phyloP scores from a whole-genome alignment of 306 rosid species.

The Fragaria vesca region DNA sequence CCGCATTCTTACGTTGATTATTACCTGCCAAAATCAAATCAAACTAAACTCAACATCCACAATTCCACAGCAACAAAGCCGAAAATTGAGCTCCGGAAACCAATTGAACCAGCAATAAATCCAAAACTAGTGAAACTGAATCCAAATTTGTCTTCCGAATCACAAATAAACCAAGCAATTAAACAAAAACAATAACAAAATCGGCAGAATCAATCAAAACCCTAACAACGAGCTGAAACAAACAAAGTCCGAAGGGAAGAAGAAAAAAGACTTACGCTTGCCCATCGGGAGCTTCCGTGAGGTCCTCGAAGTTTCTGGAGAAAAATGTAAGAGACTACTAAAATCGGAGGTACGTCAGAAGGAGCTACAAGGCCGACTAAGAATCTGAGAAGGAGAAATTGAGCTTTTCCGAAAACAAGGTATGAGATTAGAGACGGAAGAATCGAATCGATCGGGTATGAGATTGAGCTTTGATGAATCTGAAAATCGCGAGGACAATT shows the following conservation, averaged over 20 bases:
- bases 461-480: conserved; percentile 20
- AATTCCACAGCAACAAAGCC: not conserved
- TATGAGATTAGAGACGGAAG: conserved; percentile 22
- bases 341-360: conserved; percentile 25
- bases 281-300: conserved; percentile 55
- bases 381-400: conserved; percentile 35
- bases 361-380: conserved; percentile 38
- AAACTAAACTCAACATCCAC: conserved; percentile 1
- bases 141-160: not conserved
- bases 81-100: not conserved
- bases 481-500: conserved; percentile 41
- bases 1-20: conserved; percentile 73
- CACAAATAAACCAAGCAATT: not conserved
- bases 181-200: not conserved
- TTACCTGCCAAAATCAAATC: conserved; percentile 45
- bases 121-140: not conserved
- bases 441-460: conserved; percentile 40
- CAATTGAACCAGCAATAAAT: not conserved
- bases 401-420: conserved; percentile 21
- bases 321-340: conserved; percentile 17
- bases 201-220: not conserved
- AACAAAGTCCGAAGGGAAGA: not conserved
- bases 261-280: conserved; percentile 61
- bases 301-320: conserved; percentile 18
- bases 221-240: not conserved